Conservation (phyloP, 208 protist species). For the Wallacemonas sp. region DNA sequence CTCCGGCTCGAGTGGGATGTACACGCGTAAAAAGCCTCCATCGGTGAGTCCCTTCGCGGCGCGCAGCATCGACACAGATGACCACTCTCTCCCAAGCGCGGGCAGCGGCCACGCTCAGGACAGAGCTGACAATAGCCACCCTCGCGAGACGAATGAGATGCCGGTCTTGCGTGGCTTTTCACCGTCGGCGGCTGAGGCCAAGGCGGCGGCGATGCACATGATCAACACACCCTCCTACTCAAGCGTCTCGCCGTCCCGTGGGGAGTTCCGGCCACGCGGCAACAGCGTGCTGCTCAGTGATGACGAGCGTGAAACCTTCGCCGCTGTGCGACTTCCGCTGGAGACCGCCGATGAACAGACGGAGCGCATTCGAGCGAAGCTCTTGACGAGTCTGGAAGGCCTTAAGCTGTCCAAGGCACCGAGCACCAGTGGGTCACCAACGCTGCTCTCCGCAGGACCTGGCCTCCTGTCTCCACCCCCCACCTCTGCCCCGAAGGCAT, state of each 20-base stretch:
- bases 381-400: conserved; percentile 1
- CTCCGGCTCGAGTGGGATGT: background rate
- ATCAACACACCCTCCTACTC: conserved; percentile 6
- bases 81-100: background rate
- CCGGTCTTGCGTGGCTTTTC: background rate
- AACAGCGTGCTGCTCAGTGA: conserved; percentile 14
- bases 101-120: background rate
- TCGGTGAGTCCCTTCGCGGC: background rate
- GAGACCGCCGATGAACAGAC: conserved; percentile 21
- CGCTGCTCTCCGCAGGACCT: too few species aligned
- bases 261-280: conserved; percentile 6
- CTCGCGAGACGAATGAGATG: background rate
- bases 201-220: conserved; percentile 7
- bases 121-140: background rate
- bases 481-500: too few species aligned
- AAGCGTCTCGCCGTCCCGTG: background rate
- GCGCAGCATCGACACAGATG: background rate
- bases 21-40: conserved; percentile 10
- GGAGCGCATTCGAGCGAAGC: conserved; percentile 10
- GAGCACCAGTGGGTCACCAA: background rate
- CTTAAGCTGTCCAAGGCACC: conserved; percentile 3
- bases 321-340: conserved; percentile 16
- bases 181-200: background rate
- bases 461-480: too few species aligned
- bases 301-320: conserved; percentile 16